Conservation (phyloP, 345 rosid genomes). For the Eucalyptus tenuipes region DNA sequence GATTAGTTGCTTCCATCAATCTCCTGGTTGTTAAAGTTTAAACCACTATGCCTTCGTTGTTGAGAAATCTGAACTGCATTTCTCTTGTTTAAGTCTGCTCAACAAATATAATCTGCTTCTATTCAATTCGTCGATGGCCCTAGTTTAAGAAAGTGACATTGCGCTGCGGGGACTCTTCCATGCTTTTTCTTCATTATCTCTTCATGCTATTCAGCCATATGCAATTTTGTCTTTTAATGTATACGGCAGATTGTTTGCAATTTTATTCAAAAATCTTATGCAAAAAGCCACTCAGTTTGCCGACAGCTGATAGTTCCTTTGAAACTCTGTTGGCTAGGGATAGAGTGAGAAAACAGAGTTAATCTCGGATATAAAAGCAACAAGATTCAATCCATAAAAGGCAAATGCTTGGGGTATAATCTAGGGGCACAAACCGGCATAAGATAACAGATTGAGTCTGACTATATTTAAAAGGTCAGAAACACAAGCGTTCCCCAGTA, state of each 20-base stretch:
- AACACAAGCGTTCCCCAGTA: too few species aligned
- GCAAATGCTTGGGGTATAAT: too few species aligned
- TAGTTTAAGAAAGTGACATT: not conserved
- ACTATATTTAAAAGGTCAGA: too few species aligned
- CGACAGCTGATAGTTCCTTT: too few species aligned
- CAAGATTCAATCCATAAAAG: too few species aligned
- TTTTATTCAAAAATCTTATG: not conserved
- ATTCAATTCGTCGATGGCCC: not conserved
- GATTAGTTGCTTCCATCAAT: not conserved
- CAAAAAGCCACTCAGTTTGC: too few species aligned
- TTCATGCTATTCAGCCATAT: not conserved
- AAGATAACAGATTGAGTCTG: too few species aligned
- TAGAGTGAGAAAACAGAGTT: too few species aligned
- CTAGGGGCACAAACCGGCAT: too few species aligned
- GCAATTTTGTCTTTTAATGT: not conserved
- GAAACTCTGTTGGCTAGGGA: too few species aligned
- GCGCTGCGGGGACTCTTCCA: fast-evolving
- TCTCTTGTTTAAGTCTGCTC: not conserved
- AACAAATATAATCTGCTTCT: not conserved
- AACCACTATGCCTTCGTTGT: not conserved
- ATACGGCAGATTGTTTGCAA: not conserved
- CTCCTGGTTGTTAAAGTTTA: not conserved
- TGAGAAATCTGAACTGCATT: not conserved
- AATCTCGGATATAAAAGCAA: too few species aligned
- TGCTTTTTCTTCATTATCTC: not conserved